Evolutionary conservation across 1,284 basidiomycete genomes (phyloP).

Genomic region (Trichosporon sp.): DNA sequence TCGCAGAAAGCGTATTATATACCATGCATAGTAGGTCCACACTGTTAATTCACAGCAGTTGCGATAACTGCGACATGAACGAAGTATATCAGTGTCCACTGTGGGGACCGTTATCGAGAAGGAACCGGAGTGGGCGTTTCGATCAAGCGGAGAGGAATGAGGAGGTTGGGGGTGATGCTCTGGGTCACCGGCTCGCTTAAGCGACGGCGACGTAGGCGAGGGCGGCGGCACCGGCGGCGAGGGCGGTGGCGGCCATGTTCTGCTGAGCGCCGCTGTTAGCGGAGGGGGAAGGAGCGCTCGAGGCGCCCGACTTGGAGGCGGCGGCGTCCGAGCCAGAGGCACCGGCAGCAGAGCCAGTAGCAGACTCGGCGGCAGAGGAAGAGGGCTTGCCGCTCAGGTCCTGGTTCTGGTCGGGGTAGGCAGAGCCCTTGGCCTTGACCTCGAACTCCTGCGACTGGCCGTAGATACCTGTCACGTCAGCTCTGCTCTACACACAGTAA

Average conservation of each 20-base stretch:
- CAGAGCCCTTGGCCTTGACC: constrained; percentile 1
- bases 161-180: not conserved
- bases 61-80: not conserved
- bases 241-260: not conserved
- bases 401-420: constrained; percentile 6
- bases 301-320: not conserved
- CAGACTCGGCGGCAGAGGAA: not conserved
- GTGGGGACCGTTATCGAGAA: not conserved
- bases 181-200: not conserved
- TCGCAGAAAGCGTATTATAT: not conserved
- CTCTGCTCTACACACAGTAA: not conserved
- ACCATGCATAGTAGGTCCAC: not conserved
- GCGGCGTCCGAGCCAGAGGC: not conserved
- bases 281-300: not conserved
- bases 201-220: constrained; percentile 1
- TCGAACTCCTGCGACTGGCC: constrained; percentile 5
- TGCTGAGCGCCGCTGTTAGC: not conserved
- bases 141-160: not conserved
- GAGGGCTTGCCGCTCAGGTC: not conserved
- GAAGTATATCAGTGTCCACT: constrained; percentile 1
- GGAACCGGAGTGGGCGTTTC: not conserved
- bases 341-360: not conserved
- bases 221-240: not conserved
- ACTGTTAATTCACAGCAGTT: not conserved
- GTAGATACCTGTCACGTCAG: not conserved